phyloP scores from a whole-genome alignment of 371 early-diverging fungal species.

The Lichtheimia corymbifera region DNA sequence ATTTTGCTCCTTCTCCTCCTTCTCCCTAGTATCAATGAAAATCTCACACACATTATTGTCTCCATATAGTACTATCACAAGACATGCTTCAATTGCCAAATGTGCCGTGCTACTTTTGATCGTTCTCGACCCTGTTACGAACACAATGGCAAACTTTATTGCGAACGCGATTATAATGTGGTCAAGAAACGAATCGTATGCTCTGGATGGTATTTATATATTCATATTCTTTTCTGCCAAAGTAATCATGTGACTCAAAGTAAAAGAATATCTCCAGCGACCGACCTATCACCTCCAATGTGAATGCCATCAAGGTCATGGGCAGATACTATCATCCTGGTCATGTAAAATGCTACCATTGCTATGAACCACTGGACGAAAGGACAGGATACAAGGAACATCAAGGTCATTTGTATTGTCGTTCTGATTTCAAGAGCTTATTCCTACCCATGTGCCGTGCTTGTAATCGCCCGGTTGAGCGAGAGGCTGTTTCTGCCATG shows the following conservation, averaged over 20 bases:
- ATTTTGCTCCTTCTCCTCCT: too few relatives aligned
- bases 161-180: conserved; percentile 68
- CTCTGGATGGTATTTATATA: conserved; percentile 50
- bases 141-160: conserved; percentile 66
- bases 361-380: conserved; percentile 63
- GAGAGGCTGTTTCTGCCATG: conserved; percentile 77
- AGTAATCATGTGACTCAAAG: background rate
- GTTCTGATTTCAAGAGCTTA: conserved; percentile 66
- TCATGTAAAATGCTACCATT: conserved; percentile 69
- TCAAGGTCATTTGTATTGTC: conserved; percentile 77
- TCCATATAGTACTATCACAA: conserved; percentile 44
- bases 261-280: conserved; percentile 30
- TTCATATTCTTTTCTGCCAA: background rate
- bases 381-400: conserved; percentile 77
- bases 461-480: conserved; percentile 69
- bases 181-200: conserved; percentile 49
- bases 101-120: conserved; percentile 66
- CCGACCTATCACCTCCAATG: conserved; percentile 45
- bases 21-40: too few relatives aligned
- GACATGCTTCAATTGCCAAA: conserved; percentile 62
- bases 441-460: conserved; percentile 70
- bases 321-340: conserved; percentile 67
- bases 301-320: conserved; percentile 60
- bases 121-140: conserved; percentile 65
- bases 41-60: background rate